These are phyloP conservation scores for Euphrasia arctica DNA, from an alignment of 305 asterid genomes.

Conservation along the genomic window DNA sequence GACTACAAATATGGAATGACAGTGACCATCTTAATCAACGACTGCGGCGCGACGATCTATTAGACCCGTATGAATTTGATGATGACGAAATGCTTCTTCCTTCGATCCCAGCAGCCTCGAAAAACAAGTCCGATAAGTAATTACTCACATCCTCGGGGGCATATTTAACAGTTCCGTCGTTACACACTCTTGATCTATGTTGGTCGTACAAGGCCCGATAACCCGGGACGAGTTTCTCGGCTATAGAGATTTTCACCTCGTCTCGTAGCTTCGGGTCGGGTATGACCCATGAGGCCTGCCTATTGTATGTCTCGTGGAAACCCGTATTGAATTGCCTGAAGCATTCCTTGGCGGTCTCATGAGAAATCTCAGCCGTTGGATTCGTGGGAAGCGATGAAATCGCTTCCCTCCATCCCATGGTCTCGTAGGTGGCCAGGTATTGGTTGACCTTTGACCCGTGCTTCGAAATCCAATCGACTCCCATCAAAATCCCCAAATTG, in stretches of 20 bases:
- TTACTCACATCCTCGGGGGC: conserved; percentile 68
- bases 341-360: conserved; percentile 31
- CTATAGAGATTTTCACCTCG: conserved; percentile 36
- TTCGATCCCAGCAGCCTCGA: conserved; percentile 19
- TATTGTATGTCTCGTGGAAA: conserved; percentile 56
- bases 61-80: conserved; percentile 26
- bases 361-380: conserved; percentile 49
- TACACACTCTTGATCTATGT: conserved; percentile 27
- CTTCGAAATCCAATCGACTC: conserved; percentile 57
- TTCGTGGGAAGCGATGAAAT: conserved; percentile 45
- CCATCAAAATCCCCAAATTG: conserved; percentile 51
- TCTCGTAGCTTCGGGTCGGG: conserved; percentile 56
- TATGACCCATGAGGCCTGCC: conserved; percentile 67
- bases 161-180: conserved; percentile 23
- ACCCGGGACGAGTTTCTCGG: conserved; percentile 32
- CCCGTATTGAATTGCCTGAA: conserved; percentile 43
- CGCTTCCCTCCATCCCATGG: conserved; percentile 65
- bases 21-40: neutral
- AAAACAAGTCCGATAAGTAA: conserved; percentile 61
- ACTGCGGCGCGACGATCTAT: conserved; percentile 7
- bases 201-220: conserved; percentile 43
- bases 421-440: conserved; percentile 44
- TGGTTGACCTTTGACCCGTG: conserved; percentile 53
- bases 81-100: conserved; percentile 27
- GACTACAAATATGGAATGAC: no score